phyloP scores from a whole-genome alignment of 768 basidiomycete species.

The Xerocomus brunneocitrinus region DNA sequence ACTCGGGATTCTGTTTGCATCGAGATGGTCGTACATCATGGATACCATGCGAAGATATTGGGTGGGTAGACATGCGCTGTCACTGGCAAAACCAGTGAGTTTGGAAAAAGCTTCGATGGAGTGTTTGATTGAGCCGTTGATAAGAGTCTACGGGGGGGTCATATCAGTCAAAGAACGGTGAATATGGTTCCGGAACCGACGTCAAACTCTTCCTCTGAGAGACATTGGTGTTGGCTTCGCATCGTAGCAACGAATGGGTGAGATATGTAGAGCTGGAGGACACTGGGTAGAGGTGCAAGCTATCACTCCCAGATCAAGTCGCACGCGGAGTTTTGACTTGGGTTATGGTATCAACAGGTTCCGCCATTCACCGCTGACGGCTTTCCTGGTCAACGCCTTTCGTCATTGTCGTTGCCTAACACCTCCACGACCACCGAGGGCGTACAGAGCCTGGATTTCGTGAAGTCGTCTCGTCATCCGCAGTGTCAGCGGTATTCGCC shows the following conservation, averaged over 20 bases:
- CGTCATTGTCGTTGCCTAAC: no score
- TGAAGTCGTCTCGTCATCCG: no score
- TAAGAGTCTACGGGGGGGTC: slow-evolving; percentile 9
- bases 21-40: slow-evolving; percentile 20
- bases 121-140: slow-evolving; percentile 6
- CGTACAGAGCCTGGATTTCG: no score
- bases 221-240: neutral
- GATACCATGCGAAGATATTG: slow-evolving; percentile 24
- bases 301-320: no score
- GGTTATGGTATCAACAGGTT: no score
- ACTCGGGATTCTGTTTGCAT: slow-evolving; percentile 15
- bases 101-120: slow-evolving; percentile 12
- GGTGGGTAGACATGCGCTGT: slow-evolving; percentile 8
- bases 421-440: no score
- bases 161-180: neutral
- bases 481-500: no score
- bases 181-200: slow-evolving; percentile 8
- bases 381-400: no score
- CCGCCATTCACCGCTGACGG: no score
- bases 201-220: slow-evolving; percentile 17
- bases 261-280: neutral
- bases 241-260: neutral
- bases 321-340: no score
- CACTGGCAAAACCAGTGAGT: slow-evolving; percentile 13
- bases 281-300: no score